A percentile compares a stretch with the other conserved stretches of the same genome.
Evolutionary conservation across 1,284 basidiomycete genomes (phyloP).

Genomic region (Melampsora abietis-canadensis): DNA sequence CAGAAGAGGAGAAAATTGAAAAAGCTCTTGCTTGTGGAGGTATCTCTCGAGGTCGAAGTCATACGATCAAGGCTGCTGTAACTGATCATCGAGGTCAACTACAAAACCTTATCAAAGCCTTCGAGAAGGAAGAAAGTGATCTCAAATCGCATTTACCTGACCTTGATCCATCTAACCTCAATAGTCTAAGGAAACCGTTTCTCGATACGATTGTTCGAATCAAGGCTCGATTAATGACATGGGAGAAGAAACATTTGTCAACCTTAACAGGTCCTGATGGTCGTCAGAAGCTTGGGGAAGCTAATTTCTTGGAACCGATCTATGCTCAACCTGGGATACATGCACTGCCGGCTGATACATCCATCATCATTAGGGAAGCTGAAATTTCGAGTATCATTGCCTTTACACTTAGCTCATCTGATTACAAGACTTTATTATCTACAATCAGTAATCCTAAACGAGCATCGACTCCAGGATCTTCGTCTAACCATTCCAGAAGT

Average conservation of each 20-base stretch:
- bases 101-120: background rate
- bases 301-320: conserved; percentile 23
- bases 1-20: background rate
- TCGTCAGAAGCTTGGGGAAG: background rate
- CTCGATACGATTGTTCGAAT: background rate
- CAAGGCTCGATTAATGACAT: conserved; percentile 32
- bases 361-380: conserved; percentile 42
- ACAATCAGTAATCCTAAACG: background rate
- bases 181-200: background rate
- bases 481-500: background rate
- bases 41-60: background rate
- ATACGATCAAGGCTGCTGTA: background rate
- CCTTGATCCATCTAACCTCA: background rate
- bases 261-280: background rate
- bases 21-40: background rate
- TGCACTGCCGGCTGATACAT: conserved; percentile 42
- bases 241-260: conserved; percentile 44
- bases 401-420: conserved; percentile 42
- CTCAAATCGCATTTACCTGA: background rate
- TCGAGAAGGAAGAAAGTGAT: background rate
- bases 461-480: background rate
- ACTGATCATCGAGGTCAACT: background rate
- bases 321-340: conserved; percentile 36
- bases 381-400: conserved; percentile 45
- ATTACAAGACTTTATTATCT: conserved; percentile 38